Evolutionary conservation across 2,329 filamentous ascomycete genomes (phyloP), one percentile per base, ranked within the genome.

Genomic region (Zymoseptoria passerinii): DNA sequence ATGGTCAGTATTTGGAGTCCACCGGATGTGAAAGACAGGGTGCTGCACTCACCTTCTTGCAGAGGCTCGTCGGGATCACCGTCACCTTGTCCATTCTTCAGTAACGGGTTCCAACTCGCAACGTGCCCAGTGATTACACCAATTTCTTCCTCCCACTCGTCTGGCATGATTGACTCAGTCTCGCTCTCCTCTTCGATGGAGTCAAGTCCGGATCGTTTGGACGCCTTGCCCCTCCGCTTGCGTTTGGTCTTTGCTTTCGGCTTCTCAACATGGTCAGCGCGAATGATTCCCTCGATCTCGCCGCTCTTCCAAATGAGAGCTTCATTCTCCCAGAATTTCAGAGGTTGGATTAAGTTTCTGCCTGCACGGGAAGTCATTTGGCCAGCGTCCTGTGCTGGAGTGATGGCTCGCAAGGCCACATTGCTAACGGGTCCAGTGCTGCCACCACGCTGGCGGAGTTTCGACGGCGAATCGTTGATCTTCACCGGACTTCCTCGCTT

Each of bases 291-390:
- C 68, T 89, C 88, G 66, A 92, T 86, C 10, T 82, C 85, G 1
- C 85, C 83, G 23, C 84, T 81, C 18, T 81, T 78, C 68, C 85
- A 89, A 20, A 90, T 82, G 52, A 88, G 83, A 56, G 83, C 83
- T 71, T 97, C 92, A 64, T 91, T 91, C 67, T 85, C 85, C 92
- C 92, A 97, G 71, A 82, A 95, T 27, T 89, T 84, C 35, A 96
- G 75, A 0, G 92, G 94, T 60, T 84, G 83, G 61, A 90, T 86
- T 8, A 89, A 90, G 55, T 84, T 83, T 58, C 94, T 84, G 1
- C 90, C 92, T 10, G 87, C 92, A 56, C 90, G 85, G n/a, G 81
- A 82, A 54, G 86, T 89, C 50, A 79, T 81, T 28, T 78, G 78
- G 61, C 82, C 77, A 27, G 75, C 77, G 55, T 84, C 79, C 48